These are phyloP conservation scores for Alternaria panax DNA, from an alignment of 2,329 filamentous ascomycete genomes.

Conservation along the genomic window DNA sequence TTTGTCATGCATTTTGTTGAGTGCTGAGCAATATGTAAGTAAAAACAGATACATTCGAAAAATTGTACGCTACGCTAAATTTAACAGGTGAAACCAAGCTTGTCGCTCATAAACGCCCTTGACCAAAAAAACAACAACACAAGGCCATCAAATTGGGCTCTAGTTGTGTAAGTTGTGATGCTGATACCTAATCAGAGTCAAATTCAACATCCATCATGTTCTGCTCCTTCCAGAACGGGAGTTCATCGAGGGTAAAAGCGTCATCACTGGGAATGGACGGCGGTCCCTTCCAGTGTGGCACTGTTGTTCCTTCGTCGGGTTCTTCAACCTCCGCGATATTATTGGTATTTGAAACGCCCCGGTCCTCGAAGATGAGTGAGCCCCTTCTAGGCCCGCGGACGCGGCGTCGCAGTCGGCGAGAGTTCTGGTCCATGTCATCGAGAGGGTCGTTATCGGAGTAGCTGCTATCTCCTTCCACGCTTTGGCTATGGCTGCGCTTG, in stretches of 20 bases:
- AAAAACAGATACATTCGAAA: slow-evolving; percentile 11
- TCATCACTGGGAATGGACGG: slow-evolving; percentile 51
- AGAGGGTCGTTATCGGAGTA: slow-evolving; percentile 52
- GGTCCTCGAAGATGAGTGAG: slow-evolving; percentile 51
- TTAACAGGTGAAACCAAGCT: slow-evolving; percentile 1
- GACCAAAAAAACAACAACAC: neutral
- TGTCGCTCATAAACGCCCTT: slow-evolving; percentile 11
- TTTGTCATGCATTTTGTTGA: neutral
- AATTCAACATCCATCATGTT: slow-evolving; percentile 37
- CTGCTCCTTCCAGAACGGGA: slow-evolving; percentile 48
- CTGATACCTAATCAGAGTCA: slow-evolving; percentile 29
- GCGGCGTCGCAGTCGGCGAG: slow-evolving; percentile 54
- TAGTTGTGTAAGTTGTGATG: neutral
- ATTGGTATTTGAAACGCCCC: slow-evolving; percentile 47
- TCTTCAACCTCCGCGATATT: slow-evolving; percentile 50
- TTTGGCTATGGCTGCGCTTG: slow-evolving; percentile 58
- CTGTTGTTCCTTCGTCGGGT: slow-evolving; percentile 39
- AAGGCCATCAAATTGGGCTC: neutral
- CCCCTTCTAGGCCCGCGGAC: slow-evolving; percentile 46
- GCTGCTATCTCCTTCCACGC: slow-evolving; percentile 54
- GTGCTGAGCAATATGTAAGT: slow-evolving; percentile 7
- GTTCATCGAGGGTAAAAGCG: slow-evolving; percentile 47
- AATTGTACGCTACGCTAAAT: slow-evolving; percentile 8
- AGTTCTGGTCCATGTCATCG: slow-evolving; percentile 49
- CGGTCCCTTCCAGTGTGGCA: slow-evolving; percentile 43